phyloP scores from a whole-genome alignment of 23 red algal genomes.

The Agarophyton chilense region DNA sequence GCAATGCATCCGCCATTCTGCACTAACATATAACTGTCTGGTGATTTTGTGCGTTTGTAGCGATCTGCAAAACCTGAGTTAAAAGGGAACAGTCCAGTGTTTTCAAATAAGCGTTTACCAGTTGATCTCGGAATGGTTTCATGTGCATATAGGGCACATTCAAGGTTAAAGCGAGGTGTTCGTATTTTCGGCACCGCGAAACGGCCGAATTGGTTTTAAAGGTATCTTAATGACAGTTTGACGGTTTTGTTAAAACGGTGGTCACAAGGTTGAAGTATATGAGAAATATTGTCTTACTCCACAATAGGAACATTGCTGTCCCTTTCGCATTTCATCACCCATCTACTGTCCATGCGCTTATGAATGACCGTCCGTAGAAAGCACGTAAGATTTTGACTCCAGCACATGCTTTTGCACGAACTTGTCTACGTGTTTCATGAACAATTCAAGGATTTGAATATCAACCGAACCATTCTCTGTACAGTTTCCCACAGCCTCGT shows the following conservation, averaged over 20 bases:
- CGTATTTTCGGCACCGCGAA: neutral
- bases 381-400: neutral
- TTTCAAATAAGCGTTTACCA: neutral
- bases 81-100: conserved; percentile 23
- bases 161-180: conserved; percentile 5
- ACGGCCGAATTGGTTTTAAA: conserved; percentile 10
- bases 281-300: neutral
- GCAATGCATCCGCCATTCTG: neutral
- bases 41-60: neutral
- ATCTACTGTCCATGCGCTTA: conserved; percentile 28
- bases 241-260: conserved; percentile 26
- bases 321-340: conserved; percentile 7
- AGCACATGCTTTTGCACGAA: neutral
- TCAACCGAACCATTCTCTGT: conserved; percentile 36
- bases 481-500: conserved; percentile 9
- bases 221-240: neutral
- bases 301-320: neutral
- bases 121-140: neutral
- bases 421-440: conserved; percentile 7
- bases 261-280: conserved; percentile 45
- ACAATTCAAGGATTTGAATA: neutral
- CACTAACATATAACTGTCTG: neutral
- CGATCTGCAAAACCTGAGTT: neutral
- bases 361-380: conserved; percentile 13
- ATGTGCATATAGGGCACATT: neutral